phyloP scores from a whole-genome alignment of 1,139 yeast genomes.

The Ogataea hybrid region DNA sequence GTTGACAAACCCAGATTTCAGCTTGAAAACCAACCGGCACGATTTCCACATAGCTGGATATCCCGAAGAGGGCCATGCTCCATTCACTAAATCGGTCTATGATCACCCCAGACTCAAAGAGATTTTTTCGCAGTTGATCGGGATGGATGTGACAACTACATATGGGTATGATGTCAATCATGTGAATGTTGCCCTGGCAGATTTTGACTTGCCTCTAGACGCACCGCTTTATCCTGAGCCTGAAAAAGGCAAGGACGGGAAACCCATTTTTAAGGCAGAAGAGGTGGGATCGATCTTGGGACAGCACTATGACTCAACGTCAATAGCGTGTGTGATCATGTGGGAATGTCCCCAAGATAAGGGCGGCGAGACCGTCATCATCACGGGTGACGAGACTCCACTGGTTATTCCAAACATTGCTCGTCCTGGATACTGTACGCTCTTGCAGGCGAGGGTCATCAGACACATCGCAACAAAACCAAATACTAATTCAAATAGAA shows the following conservation, averaged over 20 bases:
- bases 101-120: constrained; percentile 27
- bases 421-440: constrained; percentile 35
- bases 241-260: constrained; percentile 19
- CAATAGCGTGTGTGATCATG: constrained; percentile 36
- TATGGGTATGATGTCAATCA: constrained; percentile 35
- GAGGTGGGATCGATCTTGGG: constrained; percentile 29
- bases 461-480: constrained; percentile 39
- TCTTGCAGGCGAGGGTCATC: constrained; percentile 37
- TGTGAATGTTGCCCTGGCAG: constrained; percentile 34
- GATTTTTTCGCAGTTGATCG: constrained; percentile 33
- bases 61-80: constrained; percentile 29
- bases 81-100: constrained; percentile 34
- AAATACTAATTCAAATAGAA: constrained; percentile 34
- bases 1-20: constrained; percentile 30
- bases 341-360: constrained; percentile 33
- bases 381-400: constrained; percentile 34
- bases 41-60: constrained; percentile 38
- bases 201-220: constrained; percentile 12
- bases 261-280: constrained; percentile 8
- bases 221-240: constrained; percentile 19
- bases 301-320: constrained; percentile 37
- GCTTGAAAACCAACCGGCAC: constrained; percentile 30
- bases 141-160: constrained; percentile 31
- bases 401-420: constrained; percentile 34
- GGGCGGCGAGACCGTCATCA: constrained; percentile 37